A percentile compares a stretch with the other conserved stretches of the same genome.
Evolutionary conservation across 768 basidiomycete genomes (phyloP).

Genomic region (Podaxis sp.): DNA sequence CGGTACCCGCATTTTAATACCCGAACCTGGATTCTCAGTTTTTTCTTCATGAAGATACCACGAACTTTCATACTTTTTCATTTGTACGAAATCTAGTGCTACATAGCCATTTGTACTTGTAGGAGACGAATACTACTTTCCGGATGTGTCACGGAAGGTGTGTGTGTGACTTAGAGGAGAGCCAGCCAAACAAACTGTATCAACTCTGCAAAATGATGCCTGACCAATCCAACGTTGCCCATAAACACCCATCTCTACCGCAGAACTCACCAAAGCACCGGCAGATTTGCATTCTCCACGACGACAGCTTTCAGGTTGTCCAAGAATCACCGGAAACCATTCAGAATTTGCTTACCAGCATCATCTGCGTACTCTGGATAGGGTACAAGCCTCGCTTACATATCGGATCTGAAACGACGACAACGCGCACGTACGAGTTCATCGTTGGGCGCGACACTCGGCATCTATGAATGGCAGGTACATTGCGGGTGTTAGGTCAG

Average conservation of each 20-base stretch:
- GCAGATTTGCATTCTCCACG: conserved; percentile 19
- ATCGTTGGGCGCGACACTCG: not conserved
- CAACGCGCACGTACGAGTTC: not conserved
- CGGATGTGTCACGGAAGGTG: not conserved
- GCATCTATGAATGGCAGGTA: conserved; percentile 14
- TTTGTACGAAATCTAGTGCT: conserved; percentile 14
- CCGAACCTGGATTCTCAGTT: conserved; percentile 2
- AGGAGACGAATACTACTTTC: not conserved
- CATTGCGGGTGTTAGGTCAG: not conserved
- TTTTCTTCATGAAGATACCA: conserved; percentile 6
- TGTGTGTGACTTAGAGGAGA: conserved; percentile 2
- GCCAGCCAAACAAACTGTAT: conserved; percentile 40
- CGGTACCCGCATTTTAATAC: conserved; percentile 1
- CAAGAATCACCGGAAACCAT: conserved; percentile 66
- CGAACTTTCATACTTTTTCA: not conserved
- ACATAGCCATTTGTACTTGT: conserved; percentile 11
- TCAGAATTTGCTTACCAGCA: conserved; percentile 57
- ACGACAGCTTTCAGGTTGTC: conserved; percentile 31
- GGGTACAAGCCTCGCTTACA: not conserved
- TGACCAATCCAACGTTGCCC: conserved; percentile 34
- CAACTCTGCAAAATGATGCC: conserved; percentile 46
- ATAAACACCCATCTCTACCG: conserved; percentile 29
- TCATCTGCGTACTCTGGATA: conserved; percentile 29
- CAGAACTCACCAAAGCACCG: conserved; percentile 18
- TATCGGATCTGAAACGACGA: conserved; percentile 5